Conservation (phyloP, 768 basidiomycete genomes). For the Lactifluus pinguis region DNA sequence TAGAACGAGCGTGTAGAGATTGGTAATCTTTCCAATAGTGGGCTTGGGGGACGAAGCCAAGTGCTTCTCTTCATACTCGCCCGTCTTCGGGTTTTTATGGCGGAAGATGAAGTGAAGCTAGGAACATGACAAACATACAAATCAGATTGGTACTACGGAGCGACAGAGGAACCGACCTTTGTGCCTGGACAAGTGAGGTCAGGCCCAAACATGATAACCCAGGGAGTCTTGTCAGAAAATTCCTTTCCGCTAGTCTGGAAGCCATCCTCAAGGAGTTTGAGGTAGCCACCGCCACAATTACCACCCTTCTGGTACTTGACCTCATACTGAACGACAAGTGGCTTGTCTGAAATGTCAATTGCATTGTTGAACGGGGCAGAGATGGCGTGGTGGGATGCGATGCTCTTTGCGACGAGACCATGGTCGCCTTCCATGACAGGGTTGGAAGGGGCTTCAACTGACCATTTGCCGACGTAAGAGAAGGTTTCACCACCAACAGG, state of each 20-base stretch:
- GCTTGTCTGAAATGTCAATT: conserved; percentile 73
- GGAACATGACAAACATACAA: not conserved
- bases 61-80: conserved; percentile 96
- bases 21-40: conserved; percentile 81
- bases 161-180: conserved; percentile 43
- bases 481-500: conserved; percentile 93
- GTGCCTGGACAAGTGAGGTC: conserved; percentile 90
- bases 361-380: conserved; percentile 79
- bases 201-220: conserved; percentile 97
- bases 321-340: conserved; percentile 95
- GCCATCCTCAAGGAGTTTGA: conserved; percentile 91
- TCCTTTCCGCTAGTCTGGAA: conserved; percentile 92
- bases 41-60: conserved; percentile 74
- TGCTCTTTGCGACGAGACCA: conserved; percentile 91
- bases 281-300: conserved; percentile 97
- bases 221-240: conserved; percentile 89
- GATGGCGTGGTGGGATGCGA: conserved; percentile 98
- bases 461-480: conserved; percentile 96
- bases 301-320: conserved; percentile 99
- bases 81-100: conserved; percentile 87
- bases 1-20: conserved; percentile 90
- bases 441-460: conserved; percentile 79
- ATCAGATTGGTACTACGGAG: not conserved
- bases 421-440: conserved; percentile 77
- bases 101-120: conserved; percentile 99